Evolutionary conservation across 2,329 filamentous ascomycete species (phyloP).

Genomic region (Colletotrichum euphorbiae): DNA sequence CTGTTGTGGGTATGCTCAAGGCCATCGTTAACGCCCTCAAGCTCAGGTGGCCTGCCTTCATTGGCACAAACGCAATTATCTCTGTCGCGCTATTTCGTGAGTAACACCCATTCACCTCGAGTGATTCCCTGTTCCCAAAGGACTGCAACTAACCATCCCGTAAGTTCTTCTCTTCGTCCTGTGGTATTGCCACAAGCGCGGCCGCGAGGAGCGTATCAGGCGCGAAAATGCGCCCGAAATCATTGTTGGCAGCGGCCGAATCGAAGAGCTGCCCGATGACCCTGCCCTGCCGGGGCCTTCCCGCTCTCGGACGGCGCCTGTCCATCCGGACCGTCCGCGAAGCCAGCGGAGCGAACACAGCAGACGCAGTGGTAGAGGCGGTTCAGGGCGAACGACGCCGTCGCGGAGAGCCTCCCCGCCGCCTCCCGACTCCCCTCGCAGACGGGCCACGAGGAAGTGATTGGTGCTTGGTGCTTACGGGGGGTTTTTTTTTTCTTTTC

Average conservation of each 20-base stretch:
- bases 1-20: conserved; percentile 83
- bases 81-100: conserved; percentile 89
- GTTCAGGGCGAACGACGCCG: conserved; percentile 32
- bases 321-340: conserved; percentile 23
- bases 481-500: not conserved
- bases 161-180: conserved; percentile 90
- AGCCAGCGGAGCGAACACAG: conserved; percentile 40
- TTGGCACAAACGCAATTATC: conserved; percentile 85
- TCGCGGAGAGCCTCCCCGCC: conserved; percentile 17
- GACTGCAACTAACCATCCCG: conserved; percentile 23
- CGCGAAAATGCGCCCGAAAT: conserved; percentile 57
- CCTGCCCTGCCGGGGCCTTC: conserved; percentile 53
- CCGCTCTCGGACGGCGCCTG: conserved; percentile 35
- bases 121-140: not conserved
- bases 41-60: conserved; percentile 87
- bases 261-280: conserved; percentile 65
- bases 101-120: conserved; percentile 45
- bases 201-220: conserved; percentile 84
- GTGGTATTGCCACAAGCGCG: conserved; percentile 98
- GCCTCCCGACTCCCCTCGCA: conserved; percentile 15
- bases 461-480: not conserved
- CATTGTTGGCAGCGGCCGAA: conserved; percentile 53
- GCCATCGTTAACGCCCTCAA: conserved; percentile 93
- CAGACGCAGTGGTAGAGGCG: conserved; percentile 34
- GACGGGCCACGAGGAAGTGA: conserved; percentile 30